Percentiles rank a stretch among this genome's conserved stretches.
phyloP scores from a whole-genome alignment of 495 filamentous ascomycete species.

The Aspergillus kassunensis region DNA sequence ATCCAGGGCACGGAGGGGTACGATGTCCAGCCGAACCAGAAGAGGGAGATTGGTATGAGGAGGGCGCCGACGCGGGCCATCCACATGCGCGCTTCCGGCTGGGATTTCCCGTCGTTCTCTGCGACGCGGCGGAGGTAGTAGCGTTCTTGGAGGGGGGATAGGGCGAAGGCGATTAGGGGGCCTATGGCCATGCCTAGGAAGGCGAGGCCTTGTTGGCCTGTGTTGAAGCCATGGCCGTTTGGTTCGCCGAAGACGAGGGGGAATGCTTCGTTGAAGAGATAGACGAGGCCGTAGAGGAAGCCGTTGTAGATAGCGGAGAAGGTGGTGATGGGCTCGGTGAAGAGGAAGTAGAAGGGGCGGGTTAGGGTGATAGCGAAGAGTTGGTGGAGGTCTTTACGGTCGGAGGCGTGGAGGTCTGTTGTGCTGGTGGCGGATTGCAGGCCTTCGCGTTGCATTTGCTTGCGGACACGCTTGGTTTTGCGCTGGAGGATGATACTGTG shows the following conservation, averaged over 20 bases:
- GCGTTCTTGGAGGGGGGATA: slow-evolving; percentile 43
- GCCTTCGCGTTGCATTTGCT: slow-evolving; percentile 49
- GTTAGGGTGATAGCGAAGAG: slow-evolving; percentile 53
- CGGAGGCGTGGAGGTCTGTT: slow-evolving; percentile 30
- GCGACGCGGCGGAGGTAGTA: slow-evolving; percentile 42
- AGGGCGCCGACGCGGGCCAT: slow-evolving; percentile 24
- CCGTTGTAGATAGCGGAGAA: slow-evolving; percentile 55
- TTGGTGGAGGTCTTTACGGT: slow-evolving; percentile 50
- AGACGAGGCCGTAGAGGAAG: slow-evolving; percentile 64
- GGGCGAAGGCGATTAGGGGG: slow-evolving; percentile 36
- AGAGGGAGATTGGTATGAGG: slow-evolving; percentile 34
- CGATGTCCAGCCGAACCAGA: slow-evolving; percentile 59
- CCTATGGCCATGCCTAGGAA: slow-evolving; percentile 44
- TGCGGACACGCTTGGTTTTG: slow-evolving; percentile 44
- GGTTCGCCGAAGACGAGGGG: slow-evolving; percentile 40
- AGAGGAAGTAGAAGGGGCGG: slow-evolving; percentile 46
- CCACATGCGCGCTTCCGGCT: slow-evolving; percentile 30
- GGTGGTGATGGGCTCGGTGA: slow-evolving; percentile 51
- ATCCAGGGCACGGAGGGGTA: slow-evolving; percentile 57
- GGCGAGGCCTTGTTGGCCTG: slow-evolving; percentile 31
- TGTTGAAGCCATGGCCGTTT: slow-evolving; percentile 40
- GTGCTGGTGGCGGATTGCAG: slow-evolving; percentile 43
- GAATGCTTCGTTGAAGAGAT: slow-evolving; percentile 54
- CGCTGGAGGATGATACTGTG: slow-evolving; percentile 48
- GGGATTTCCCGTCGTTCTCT: slow-evolving; percentile 30